Base-by-base conservation (phyloP, 306 rosid species). In the Glycine soja region DNA sequence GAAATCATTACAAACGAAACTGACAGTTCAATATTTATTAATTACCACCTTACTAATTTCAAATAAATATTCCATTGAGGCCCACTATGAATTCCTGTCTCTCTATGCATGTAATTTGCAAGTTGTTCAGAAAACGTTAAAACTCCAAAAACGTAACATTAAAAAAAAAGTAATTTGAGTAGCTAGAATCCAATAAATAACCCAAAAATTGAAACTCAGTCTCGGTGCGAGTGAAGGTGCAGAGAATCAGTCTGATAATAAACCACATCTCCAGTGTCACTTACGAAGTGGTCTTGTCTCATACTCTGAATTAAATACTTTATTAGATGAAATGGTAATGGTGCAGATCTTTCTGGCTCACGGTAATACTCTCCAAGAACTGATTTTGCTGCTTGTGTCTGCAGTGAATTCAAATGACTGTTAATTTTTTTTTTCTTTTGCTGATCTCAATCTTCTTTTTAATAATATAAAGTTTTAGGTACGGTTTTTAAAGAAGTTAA, bases 281-380 rank as follows among this genome's bases (percentile, higher is more conserved):
- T 88, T 14, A 95, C 99, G 14, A 81, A 95, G 90, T 93, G 99
- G 67, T 95, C 99, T 50, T 85, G 84, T 8, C 61, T 82, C 4
- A 95, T 62, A 86, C 99, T 95, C 14, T 80, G 65, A 2, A 87
- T 1, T 19, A 96, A 86, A 71, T 90, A 82, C 87, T 92, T 75
- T 19, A 92, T 64, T 74, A 96, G 82, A 86, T 96, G 99, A 8
- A 78, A 6, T 3, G 99, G 99, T 7, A 96, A 24, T 18, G 88
- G 87, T 42, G 97, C 97, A 0, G 97, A 93, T 86, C 86, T 92
- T 74, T 88, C 92, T 5, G 98, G 99, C 86, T 96, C 93, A 3
- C 99, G 75, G 46, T 93, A 96, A 72, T 96, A 96, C 69, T 90
- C 89, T 45, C 99, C 97, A 3, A 96, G 88, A 68, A 90, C 91